Base-by-base conservation (phyloP, 1,284 basidiomycete genomes). In the Cystobasidium slooffiae region DNA sequence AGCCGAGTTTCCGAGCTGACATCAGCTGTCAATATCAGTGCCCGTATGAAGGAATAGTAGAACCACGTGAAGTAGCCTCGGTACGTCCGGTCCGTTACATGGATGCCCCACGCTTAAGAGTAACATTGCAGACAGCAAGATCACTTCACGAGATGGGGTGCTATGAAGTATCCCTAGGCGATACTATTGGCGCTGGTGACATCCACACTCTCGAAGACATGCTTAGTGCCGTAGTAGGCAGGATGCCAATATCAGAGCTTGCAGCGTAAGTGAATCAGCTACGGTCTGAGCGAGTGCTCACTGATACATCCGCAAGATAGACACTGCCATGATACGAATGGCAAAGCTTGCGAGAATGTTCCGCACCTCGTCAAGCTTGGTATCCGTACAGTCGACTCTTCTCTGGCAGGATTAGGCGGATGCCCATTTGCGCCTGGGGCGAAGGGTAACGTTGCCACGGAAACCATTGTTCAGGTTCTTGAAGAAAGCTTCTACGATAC, bases 361-460 rank as follows among this genome's bases (percentile, higher is more conserved):
- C 78, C 86, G 79, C 84, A 44, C 24, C 67, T 75, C 37, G 78
- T 79, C 51, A 59, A 76, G 75, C 78, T 82, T 22, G 85, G 85
- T 9, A 84, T 95, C 3, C 72, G 78, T 3, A 84, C 84, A 1
- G 82, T 86, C 24, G 85, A 86, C 76, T 80, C 84, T 4, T 90
- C 91, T 1, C 88, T 97, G 6, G 92, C 89, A 5, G 94, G 94
- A 0, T 87, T 97, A 0, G 95, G 95, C 1, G 94, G 94, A 14
- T 97, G 95, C 80, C 94, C 95, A 0, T 98, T 94, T 83, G 94
- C 93, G 0, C 95, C 95, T 0, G 94, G 94, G 0, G 93, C 94
- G 5, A 94, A 92, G 0, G 93, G 93, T n/a, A 95, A 95, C 79
- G 91, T 94, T 37, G 90, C 92, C 0, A 95, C 93, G 0, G 94